A percentile compares a stretch with the other conserved stretches of the same genome.
Evolutionary conservation across 192 early-diverging fungal genomes (phyloP).

Genomic region (Gonapodya prolifera): DNA sequence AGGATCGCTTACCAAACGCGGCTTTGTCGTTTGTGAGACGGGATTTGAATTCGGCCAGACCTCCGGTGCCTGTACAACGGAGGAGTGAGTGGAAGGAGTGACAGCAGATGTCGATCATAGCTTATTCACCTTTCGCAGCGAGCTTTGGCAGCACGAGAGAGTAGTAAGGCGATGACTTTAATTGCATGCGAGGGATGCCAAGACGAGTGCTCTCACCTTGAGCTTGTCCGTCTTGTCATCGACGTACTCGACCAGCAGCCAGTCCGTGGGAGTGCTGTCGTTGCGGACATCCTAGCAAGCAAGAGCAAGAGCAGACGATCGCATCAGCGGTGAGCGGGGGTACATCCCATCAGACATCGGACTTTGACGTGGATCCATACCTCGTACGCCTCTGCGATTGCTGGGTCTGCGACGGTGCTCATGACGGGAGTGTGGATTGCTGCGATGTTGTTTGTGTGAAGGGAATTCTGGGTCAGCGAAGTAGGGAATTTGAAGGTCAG

Average conservation of each 20-base stretch:
- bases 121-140: no score
- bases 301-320: neutral
- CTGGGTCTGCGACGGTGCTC: neutral
- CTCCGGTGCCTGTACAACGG: neutral
- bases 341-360: no score
- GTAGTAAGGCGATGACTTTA: no score
- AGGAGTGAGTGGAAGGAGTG: neutral
- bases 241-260: neutral
- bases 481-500: no score
- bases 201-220: neutral
- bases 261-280: neutral
- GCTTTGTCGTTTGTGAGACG: neutral
- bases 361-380: no score
- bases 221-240: neutral
- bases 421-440: neutral
- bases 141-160: no score
- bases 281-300: neutral
- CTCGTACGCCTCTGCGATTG: neutral
- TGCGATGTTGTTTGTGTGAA: neutral
- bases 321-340: neutral
- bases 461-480: no score
- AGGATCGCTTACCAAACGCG: neutral
- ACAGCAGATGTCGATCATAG: neutral
- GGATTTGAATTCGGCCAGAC: neutral
- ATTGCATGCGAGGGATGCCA: no score